These are phyloP conservation scores for Penium margaritaceum DNA, from an alignment of 139 green algal species.

Conservation along the genomic window DNA sequence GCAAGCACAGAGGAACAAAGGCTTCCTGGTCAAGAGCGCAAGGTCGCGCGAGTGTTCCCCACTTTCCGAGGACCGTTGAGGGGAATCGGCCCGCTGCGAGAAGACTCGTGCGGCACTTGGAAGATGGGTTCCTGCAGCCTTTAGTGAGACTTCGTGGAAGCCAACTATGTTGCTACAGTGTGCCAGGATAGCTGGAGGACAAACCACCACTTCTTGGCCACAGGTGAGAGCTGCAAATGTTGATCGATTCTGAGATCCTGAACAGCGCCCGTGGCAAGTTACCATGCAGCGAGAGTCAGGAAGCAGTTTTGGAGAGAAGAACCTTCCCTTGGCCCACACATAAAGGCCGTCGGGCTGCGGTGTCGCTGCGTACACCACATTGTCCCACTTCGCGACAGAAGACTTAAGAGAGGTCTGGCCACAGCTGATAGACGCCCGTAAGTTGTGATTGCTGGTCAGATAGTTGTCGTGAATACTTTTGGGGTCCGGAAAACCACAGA, in stretches of 20 bases:
- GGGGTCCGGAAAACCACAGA: too few species aligned
- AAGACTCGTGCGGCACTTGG: too few species aligned
- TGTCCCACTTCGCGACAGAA: too few species aligned
- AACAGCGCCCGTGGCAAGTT: background rate
- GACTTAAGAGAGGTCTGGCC: too few species aligned
- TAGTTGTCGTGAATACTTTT: too few species aligned
- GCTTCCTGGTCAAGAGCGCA: background rate
- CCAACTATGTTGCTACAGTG: background rate
- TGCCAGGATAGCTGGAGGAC: background rate
- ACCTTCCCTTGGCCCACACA: background rate
- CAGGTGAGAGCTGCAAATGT: background rate
- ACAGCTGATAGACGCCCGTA: too few species aligned
- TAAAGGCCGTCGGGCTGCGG: background rate
- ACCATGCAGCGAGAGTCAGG: background rate
- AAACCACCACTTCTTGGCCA: too few species aligned
- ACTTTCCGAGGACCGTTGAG: too few species aligned
- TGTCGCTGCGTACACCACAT: background rate
- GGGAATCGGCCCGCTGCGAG: too few species aligned
- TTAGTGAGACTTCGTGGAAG: background rate
- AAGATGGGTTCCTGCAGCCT: background rate
- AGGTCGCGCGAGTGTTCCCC: too few species aligned
- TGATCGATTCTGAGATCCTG: background rate
- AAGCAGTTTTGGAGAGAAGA: too few species aligned
- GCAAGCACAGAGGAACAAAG: conserved; percentile 3
- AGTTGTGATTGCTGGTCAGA: too few species aligned